Conservation (phyloP, 805 yeast species). For the Henningerozyma blattae region DNA sequence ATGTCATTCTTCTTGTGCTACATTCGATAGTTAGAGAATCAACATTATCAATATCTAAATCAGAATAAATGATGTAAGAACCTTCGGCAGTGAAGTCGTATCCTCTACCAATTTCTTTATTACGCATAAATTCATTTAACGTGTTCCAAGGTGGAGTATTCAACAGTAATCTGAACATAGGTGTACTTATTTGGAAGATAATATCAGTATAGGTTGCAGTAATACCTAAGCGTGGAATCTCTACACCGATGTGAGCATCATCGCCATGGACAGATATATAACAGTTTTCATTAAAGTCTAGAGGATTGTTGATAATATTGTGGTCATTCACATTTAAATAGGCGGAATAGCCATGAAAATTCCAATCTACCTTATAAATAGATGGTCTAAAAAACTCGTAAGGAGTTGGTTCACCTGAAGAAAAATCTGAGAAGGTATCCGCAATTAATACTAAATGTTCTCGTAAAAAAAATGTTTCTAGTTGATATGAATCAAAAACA, state of each 20-base stretch:
- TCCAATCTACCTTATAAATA: slow-evolving; percentile 49
- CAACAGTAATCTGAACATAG: slow-evolving; percentile 46
- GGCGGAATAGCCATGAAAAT: slow-evolving; percentile 42
- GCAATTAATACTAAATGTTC: slow-evolving; percentile 70
- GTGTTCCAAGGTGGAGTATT: slow-evolving; percentile 94
- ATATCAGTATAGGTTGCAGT: slow-evolving; percentile 40
- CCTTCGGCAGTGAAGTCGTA: slow-evolving; percentile 51
- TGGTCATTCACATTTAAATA: slow-evolving; percentile 75
- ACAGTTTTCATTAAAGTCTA: slow-evolving; percentile 71
- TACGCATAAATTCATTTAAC: slow-evolving; percentile 51
- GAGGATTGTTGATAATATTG: slow-evolving; percentile 80
- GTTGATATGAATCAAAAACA: slow-evolving; percentile 36
- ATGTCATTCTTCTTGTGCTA: slow-evolving; percentile 50
- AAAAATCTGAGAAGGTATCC: slow-evolving; percentile 68
- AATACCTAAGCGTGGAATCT: slow-evolving; percentile 48
- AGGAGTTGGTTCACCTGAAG: slow-evolving; percentile 55
- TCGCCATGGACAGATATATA: slow-evolving; percentile 66
- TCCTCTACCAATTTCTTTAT: slow-evolving; percentile 56
- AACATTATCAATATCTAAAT: slow-evolving; percentile 50
- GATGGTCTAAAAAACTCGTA: slow-evolving; percentile 74
- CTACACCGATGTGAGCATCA: slow-evolving; percentile 32
- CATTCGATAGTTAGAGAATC: slow-evolving; percentile 61
- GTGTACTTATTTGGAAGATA: slow-evolving; percentile 40
- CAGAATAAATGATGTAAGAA: slow-evolving; percentile 46
- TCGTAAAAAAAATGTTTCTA: slow-evolving; percentile 54